phyloP scores from a whole-genome alignment of 768 basidiomycete species.

The Mycena metata region DNA sequence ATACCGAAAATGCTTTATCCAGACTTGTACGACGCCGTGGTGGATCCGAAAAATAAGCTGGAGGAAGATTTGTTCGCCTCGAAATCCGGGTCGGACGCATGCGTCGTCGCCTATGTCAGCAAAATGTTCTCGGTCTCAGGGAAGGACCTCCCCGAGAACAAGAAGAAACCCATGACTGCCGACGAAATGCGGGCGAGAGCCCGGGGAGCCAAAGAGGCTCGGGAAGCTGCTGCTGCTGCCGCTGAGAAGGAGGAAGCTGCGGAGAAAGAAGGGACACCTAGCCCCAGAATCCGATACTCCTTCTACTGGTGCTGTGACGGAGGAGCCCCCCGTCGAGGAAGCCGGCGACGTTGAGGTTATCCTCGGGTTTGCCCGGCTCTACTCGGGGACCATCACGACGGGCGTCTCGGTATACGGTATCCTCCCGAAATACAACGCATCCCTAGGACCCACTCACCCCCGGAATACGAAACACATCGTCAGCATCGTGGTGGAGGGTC shows the following conservation, averaged over 20 bases:
- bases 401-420: constrained; percentile 79
- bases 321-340: constrained; percentile 41
- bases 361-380: constrained; percentile 94
- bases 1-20: constrained; percentile 95
- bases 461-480: constrained; percentile 76
- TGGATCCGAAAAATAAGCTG: constrained; percentile 81
- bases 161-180: constrained; percentile 79
- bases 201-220: constrained; percentile 62
- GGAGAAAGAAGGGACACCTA: constrained; percentile 14
- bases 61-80: constrained; percentile 87
- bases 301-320: constrained; percentile 25
- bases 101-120: constrained; percentile 89
- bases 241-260: constrained; percentile 37
- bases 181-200: constrained; percentile 86
- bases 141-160: constrained; percentile 89
- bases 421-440: constrained; percentile 87
- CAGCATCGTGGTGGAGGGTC: constrained; percentile 72
- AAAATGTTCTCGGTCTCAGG: constrained; percentile 97
- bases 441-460: constrained; percentile 74
- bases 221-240: constrained; percentile 37
- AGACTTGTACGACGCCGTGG: constrained; percentile 69
- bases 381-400: constrained; percentile 84
- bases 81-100: constrained; percentile 67
- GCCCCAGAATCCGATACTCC: constrained; percentile 31
- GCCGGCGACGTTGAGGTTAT: constrained; percentile 68